Percentiles rank a stretch among this genome's conserved stretches.
Conservation (phyloP, 169 alveolate species). For the Ichthyophthirius multifiliis region DNA sequence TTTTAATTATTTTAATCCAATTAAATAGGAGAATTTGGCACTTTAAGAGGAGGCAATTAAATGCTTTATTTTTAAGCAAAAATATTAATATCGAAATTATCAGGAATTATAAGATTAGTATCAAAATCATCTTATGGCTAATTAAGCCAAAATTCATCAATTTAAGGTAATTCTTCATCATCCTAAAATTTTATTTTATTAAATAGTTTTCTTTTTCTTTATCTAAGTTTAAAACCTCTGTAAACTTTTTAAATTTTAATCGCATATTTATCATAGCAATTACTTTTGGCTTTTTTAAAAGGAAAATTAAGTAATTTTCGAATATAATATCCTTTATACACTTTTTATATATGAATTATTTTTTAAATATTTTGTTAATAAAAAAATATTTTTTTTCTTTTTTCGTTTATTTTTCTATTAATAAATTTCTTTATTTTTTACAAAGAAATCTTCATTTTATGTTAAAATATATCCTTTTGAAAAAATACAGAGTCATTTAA, state of each 20-base stretch:
- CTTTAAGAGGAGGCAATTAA: neutral
- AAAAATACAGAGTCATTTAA: neutral
- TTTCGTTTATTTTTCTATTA: neutral
- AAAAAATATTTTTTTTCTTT: neutral
- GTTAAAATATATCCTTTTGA: neutral
- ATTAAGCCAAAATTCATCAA: neutral
- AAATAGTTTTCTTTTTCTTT: neutral
- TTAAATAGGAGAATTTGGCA: neutral
- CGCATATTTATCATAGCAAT: constrained; percentile 10
- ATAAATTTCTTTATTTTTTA: neutral
- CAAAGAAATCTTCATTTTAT: neutral
- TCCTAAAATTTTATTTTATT: neutral
- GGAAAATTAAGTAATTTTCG: neutral
- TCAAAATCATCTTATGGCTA: neutral
- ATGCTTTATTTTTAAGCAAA: no score
- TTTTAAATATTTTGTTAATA: neutral
- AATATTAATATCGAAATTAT: neutral
- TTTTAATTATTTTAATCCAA: neutral
- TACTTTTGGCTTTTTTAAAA: neutral
- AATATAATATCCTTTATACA: neutral
- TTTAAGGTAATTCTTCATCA: neutral
- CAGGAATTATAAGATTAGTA: neutral
- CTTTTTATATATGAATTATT: neutral
- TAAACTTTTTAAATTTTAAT: neutral
- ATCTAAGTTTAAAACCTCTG: neutral